Evolutionary conservation across 305 asterid genomes (phyloP).

Genomic region (Petunia hybrid): DNA sequence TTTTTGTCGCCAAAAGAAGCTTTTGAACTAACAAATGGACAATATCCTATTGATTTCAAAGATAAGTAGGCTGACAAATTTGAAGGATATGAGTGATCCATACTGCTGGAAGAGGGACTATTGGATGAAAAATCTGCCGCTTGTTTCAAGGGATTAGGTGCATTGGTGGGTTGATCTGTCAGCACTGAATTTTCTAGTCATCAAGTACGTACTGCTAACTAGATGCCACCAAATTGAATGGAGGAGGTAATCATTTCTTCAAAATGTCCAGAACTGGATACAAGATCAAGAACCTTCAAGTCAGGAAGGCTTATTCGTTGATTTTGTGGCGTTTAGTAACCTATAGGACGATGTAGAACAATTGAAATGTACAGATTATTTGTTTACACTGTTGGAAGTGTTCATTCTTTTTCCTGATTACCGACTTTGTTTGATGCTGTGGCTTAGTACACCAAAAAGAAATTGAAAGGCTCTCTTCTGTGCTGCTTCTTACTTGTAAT

Average conservation of each 20-base stretch:
- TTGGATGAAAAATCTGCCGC: background rate
- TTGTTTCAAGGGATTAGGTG: slow-evolving; percentile 3
- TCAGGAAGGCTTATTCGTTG: background rate
- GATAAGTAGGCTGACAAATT: background rate
- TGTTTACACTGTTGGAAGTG: background rate
- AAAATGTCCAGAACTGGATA: background rate
- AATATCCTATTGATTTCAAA: background rate
- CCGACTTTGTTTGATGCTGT: too few species aligned
- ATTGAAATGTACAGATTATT: slow-evolving; percentile 1
- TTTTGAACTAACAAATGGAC: background rate
- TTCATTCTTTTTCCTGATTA: background rate
- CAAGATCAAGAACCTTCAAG: slow-evolving; percentile 18
- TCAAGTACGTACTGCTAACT: background rate
- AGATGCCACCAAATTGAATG: background rate
- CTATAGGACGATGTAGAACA: background rate
- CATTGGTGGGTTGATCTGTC: background rate
- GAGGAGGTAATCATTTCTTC: background rate
- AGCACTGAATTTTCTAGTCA: background rate
- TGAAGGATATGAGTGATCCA: background rate
- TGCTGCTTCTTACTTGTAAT: too few species aligned
- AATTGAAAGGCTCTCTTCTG: slow-evolving; percentile 10
- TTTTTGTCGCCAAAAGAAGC: background rate
- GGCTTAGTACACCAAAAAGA: background rate
- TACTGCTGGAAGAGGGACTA: slow-evolving; percentile 10
- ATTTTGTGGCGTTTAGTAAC: background rate